Percentiles rank a stretch among this genome's conserved stretches.
phyloP scores from a whole-genome alignment of 257 asterid genomes.

The Cruciata laevipes region DNA sequence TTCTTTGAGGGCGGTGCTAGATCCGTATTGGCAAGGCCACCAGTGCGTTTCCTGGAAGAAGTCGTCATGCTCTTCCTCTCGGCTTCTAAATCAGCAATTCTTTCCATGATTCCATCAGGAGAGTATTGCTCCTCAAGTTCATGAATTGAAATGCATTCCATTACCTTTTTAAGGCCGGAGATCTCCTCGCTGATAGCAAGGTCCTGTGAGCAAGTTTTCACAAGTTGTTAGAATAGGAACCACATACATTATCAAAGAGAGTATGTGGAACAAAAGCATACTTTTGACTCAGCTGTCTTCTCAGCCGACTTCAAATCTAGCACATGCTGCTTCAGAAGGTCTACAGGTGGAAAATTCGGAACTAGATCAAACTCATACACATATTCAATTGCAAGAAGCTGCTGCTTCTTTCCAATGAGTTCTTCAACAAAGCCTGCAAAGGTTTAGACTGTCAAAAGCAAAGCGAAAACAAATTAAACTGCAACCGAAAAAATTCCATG shows the following conservation, averaged over 20 bases:
- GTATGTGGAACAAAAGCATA: constrained; percentile 1
- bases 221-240: neutral
- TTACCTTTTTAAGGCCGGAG: constrained; percentile 6
- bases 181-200: constrained; percentile 10
- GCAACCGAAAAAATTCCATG: too few species aligned
- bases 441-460: neutral
- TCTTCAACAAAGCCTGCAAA: constrained; percentile 10
- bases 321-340: constrained; percentile 17
- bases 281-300: constrained; percentile 7
- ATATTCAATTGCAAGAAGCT: constrained; percentile 14
- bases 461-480: too few species aligned
- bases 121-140: constrained; percentile 18
- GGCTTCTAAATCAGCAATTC: constrained; percentile 6
- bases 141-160: constrained; percentile 10
- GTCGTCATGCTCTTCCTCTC: constrained; percentile 3
- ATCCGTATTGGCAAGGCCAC: too few species aligned
- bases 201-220: constrained; percentile 8
- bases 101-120: constrained; percentile 8
- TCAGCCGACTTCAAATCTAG: neutral
- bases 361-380: constrained; percentile 19
- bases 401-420: constrained; percentile 9
- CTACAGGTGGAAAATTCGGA: constrained; percentile 15
- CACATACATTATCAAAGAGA: neutral
- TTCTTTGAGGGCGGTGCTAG: too few species aligned
- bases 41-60: too few species aligned